These are phyloP conservation scores for Spatholobus suberectus DNA, from an alignment of 306 rosid genomes.

Conservation along the genomic window DNA sequence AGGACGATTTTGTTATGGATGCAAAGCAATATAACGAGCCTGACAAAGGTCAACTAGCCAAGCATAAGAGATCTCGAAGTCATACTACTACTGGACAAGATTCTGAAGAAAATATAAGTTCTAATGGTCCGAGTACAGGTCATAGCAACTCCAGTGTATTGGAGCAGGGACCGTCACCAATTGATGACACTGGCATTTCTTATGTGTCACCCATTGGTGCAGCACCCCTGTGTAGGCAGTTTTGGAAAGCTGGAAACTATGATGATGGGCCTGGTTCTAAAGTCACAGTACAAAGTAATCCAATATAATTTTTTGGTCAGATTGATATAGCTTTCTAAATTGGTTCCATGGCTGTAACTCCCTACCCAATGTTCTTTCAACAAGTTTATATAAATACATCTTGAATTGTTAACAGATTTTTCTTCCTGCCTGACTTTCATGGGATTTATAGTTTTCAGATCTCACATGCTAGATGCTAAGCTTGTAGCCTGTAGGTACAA, in stretches of 20 bases:
- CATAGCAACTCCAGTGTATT: conserved; percentile 70
- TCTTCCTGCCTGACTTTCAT: not conserved
- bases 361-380: not conserved
- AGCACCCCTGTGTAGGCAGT: conserved; percentile 81
- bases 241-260: conserved; percentile 95
- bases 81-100: conserved; percentile 41
- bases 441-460: conserved; percentile 14
- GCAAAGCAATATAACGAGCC: conserved; percentile 32
- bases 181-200: conserved; percentile 67
- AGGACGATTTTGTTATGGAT: conserved; percentile 43
- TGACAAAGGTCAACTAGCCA: conserved; percentile 27
- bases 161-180: conserved; percentile 68
- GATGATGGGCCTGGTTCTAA: conserved; percentile 59
- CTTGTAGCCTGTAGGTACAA: not conserved
- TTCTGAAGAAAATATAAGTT: conserved; percentile 58
- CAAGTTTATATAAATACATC: not conserved
- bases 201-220: conserved; percentile 57
- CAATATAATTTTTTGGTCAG: not conserved
- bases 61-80: conserved; percentile 36
- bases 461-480: conserved; percentile 5
- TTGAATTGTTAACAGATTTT: conserved; percentile 8
- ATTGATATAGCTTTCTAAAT: conserved; percentile 23
- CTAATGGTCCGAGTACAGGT: conserved; percentile 63
- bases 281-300: conserved; percentile 70
- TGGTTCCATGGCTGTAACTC: conserved; percentile 29